phyloP scores from a whole-genome alignment of 768 basidiomycete species.

The Daedaleopsis nitida region DNA sequence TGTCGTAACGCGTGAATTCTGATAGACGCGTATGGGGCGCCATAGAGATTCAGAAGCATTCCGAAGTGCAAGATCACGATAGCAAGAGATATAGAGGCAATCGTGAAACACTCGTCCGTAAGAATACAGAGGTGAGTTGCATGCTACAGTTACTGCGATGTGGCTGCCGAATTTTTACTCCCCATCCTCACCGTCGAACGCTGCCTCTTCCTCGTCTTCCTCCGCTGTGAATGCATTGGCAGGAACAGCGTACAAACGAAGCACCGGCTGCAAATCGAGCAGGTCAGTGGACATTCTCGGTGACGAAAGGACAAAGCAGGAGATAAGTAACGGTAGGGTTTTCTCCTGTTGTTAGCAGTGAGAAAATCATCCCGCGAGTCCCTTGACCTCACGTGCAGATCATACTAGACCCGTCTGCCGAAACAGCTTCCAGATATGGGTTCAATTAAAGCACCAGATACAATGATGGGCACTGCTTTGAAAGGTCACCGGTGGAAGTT shows the following conservation, averaged over 20 bases:
- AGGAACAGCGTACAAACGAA: slow-evolving; percentile 94
- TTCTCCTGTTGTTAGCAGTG: neutral
- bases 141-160: neutral
- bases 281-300: slow-evolving; percentile 15
- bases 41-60: no score
- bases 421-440: slow-evolving; percentile 7
- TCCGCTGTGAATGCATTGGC: slow-evolving; percentile 80
- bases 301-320: slow-evolving; percentile 17
- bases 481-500: neutral
- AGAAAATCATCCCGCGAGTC: slow-evolving; percentile 8
- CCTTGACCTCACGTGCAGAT: slow-evolving; percentile 6
- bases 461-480: slow-evolving; percentile 6
- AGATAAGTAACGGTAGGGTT: no score
- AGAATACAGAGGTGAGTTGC: slow-evolving; percentile 11
- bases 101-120: slow-evolving; percentile 9
- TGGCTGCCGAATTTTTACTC: slow-evolving; percentile 24
- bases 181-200: slow-evolving; percentile 44
- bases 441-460: slow-evolving; percentile 7
- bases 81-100: slow-evolving; percentile 3
- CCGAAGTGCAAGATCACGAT: no score
- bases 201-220: slow-evolving; percentile 63
- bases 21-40: no score
- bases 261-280: slow-evolving; percentile 67
- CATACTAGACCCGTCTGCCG: slow-evolving; percentile 6
- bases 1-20: neutral